Base-by-base conservation (phyloP, 75 land plant species). In the Cupressus sempervirens region DNA sequence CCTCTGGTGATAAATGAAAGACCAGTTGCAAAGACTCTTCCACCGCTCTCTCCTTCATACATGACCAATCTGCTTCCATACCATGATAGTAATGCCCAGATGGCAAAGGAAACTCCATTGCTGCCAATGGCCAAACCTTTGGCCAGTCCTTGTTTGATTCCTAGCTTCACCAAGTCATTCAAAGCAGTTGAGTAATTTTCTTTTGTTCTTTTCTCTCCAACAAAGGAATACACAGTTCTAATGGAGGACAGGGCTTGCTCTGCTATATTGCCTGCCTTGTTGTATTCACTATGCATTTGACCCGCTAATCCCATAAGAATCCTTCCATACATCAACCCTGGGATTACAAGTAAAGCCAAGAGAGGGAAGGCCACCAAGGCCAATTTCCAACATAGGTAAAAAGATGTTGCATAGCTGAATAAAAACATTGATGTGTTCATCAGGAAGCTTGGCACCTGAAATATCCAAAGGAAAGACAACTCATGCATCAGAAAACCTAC, bases 61-160 rank as follows among this genome's bases (percentile, higher is more conserved):
- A 94, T 91, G 18, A 94, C 89, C 81, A 94, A 67, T 35, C 83
- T 82, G 83, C 92, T 89, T 23, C 91, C 95, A 84, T 91, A 94
- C 95, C 95, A 94, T 81, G 94, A 86, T 86, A 96, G 86, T 76
- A 95, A 93, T 45, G 88, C 93, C 97, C 97, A 96, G 58, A 95
- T 90, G 53, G 93, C 91, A 88, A 95, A 96, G 3, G 91, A 80
- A 52, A 93, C 81, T 29, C 93, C 95, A 38, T 84, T 91, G 81
- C 92, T 86, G 12, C 96, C 98, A 1, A 93, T 84, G 3, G 95
- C 95, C 38, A 94, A 87, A 18, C 98, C 98, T 83, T 95, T 95
- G 23, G 94, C 95, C 16, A 95, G 85, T 53, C 98, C 98, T 85
- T 92, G 94, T 74, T 90, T 92, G 53, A 92, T 76, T 30, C 97